A percentile compares a stretch with the other conserved stretches of the same genome.
Evolutionary conservation across 2,329 filamentous ascomycete species (phyloP).

Genomic region (Lasiodiplodia hormozganensis): DNA sequence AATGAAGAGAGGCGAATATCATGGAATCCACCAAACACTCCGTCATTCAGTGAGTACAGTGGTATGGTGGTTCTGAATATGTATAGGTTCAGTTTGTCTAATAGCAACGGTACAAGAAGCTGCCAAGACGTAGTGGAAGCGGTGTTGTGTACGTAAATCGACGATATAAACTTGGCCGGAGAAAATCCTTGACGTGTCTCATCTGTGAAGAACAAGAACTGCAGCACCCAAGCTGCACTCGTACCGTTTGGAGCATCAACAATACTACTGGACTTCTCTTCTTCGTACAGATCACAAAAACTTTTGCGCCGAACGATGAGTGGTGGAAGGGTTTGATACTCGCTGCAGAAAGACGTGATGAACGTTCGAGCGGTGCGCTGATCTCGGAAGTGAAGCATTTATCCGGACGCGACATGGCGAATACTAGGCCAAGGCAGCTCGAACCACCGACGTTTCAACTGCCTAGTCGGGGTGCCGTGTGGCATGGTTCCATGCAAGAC

Average conservation of each 20-base stretch:
- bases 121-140: not conserved
- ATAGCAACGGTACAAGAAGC: not conserved
- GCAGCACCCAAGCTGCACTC: not conserved
- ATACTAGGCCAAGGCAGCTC: not conserved
- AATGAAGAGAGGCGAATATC: too few relatives aligned
- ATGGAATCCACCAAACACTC: too few relatives aligned
- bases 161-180: not conserved
- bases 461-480: not conserved
- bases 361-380: not conserved
- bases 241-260: not conserved
- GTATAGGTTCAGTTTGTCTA: not conserved
- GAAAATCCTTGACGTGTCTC: not conserved
- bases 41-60: too few relatives aligned
- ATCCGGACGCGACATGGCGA: conserved; percentile 5
- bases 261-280: not conserved
- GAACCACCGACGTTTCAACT: not conserved
- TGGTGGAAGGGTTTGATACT: not conserved
- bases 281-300: not conserved
- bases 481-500: not conserved
- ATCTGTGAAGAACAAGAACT: not conserved
- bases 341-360: not conserved
- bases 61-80: not conserved
- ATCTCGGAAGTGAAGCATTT: conserved; percentile 7
- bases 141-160: not conserved
- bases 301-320: not conserved